Evolutionary conservation across 495 filamentous ascomycete species (phyloP).

Genomic region (Aspergillus asperescens): DNA sequence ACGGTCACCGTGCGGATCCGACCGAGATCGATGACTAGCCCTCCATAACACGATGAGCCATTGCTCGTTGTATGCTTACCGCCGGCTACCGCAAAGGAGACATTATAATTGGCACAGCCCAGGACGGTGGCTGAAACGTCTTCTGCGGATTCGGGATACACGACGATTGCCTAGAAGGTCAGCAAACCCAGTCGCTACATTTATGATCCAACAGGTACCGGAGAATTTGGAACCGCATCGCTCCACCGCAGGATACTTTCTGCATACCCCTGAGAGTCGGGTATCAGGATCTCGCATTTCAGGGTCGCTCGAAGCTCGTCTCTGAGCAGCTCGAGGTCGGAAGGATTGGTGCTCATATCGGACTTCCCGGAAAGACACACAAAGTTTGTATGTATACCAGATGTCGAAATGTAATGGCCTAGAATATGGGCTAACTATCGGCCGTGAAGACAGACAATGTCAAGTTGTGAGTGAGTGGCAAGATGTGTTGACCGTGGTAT

Average conservation of each 20-base stretch:
- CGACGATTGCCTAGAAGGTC: not conserved
- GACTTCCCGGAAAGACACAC: not conserved
- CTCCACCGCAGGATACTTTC: not conserved
- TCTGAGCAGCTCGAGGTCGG: not conserved
- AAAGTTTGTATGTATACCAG: not conserved
- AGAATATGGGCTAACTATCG: no score
- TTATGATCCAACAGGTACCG: no score
- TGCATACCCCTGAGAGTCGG: not conserved
- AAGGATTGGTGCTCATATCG: not conserved
- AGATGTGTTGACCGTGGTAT: no score
- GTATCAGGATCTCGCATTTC: not conserved
- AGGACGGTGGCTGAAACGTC: not conserved
- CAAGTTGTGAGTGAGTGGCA: no score
- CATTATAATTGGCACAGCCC: slow-evolving; percentile 1
- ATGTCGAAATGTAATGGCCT: not conserved
- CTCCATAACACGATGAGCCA: slow-evolving; percentile 21
- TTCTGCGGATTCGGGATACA: not conserved
- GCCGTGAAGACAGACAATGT: no score
- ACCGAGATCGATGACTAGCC: slow-evolving; percentile 46
- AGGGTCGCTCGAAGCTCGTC: not conserved
- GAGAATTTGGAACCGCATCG: not conserved
- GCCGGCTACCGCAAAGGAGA: slow-evolving; percentile 18
- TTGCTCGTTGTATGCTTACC: slow-evolving; percentile 17
- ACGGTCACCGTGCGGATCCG: slow-evolving; percentile 40
- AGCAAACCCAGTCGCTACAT: no score